Conservation (phyloP, 1,139 yeast species). For the Magnusiomyces tetraspermus region DNA sequence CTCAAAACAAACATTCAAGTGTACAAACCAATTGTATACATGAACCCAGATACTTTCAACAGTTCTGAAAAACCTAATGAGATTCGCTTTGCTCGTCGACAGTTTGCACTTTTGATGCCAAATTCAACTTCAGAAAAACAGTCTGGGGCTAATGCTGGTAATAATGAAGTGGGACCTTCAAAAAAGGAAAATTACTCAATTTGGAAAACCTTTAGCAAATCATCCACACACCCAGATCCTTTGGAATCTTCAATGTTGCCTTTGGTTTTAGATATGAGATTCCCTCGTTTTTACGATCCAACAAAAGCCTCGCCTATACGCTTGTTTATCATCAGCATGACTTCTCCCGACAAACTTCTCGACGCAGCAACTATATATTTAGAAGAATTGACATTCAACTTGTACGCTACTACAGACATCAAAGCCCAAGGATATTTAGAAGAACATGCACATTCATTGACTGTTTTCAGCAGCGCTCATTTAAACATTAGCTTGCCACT, state of each 20-base stretch:
- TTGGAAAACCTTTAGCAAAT: not conserved
- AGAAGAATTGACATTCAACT: constrained; percentile 19
- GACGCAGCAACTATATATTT: constrained; percentile 15
- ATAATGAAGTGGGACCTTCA: too few species aligned
- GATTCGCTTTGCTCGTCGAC: constrained; percentile 25
- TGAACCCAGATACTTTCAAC: constrained; percentile 33
- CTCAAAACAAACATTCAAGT: constrained; percentile 41
- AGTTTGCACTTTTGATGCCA: constrained; percentile 5
- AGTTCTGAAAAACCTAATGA: constrained; percentile 15
- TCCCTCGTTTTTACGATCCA: constrained; percentile 23
- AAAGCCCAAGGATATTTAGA: constrained; percentile 22
- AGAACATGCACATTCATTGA: constrained; percentile 9
- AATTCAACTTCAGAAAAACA: too few species aligned
- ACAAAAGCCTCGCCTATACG: constrained; percentile 21
- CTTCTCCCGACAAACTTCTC: constrained; percentile 16
- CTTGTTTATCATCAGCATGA: constrained; percentile 20
- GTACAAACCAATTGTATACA: constrained; percentile 41
- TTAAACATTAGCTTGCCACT: not conserved
- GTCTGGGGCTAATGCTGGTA: too few species aligned
- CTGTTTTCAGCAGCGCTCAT: constrained; percentile 3
- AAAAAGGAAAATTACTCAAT: too few species aligned
- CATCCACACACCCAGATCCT: not conserved
- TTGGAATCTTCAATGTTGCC: constrained; percentile 1
- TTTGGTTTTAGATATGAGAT: constrained; percentile 25
- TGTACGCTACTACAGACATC: constrained; percentile 24